phyloP scores from a whole-genome alignment of 2,329 filamentous ascomycete genomes.

The Arachnopeziza araneosa region DNA sequence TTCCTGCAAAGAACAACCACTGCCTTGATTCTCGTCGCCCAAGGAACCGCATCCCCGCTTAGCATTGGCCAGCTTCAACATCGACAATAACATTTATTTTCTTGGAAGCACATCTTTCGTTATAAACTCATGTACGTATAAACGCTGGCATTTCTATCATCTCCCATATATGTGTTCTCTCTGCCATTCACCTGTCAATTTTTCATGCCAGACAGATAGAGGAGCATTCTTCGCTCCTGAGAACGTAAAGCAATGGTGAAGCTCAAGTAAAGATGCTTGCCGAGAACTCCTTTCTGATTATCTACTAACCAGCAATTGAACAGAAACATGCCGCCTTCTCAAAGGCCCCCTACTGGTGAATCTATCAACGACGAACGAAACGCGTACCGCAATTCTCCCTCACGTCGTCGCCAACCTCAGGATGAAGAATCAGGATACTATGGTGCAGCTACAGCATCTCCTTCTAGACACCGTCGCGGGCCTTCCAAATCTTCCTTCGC shows the following conservation, averaged over 20 bases:
- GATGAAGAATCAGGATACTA: slow-evolving; percentile 62
- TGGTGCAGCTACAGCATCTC: slow-evolving; percentile 10
- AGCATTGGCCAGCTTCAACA: slow-evolving; percentile 21
- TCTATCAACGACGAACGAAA: slow-evolving; percentile 56
- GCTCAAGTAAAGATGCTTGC: not conserved
- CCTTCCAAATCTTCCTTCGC: slow-evolving; percentile 53
- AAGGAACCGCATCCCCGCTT: slow-evolving; percentile 26
- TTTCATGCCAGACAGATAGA: not conserved
- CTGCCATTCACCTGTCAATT: not conserved
- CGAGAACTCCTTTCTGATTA: not conserved
- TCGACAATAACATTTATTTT: slow-evolving; percentile 19
- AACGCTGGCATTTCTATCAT: not conserved
- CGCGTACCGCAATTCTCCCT: slow-evolving; percentile 62
- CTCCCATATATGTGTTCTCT: not conserved
- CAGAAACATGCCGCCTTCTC: slow-evolving; percentile 52
- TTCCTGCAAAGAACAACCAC: slow-evolving; percentile 11
- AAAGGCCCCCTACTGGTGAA: slow-evolving; percentile 40
- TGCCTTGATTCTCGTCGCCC: slow-evolving; percentile 26
- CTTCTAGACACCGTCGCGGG: slow-evolving; percentile 43
- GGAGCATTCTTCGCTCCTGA: not conserved
- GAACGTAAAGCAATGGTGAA: not conserved
- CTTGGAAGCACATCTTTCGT: slow-evolving; percentile 10
- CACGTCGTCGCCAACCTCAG: slow-evolving; percentile 57
- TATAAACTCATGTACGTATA: slow-evolving; percentile 24
- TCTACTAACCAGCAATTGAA: not conserved